Evolutionary conservation across 768 basidiomycete species (phyloP).

Genomic region (Antrodiella citrinella): DNA sequence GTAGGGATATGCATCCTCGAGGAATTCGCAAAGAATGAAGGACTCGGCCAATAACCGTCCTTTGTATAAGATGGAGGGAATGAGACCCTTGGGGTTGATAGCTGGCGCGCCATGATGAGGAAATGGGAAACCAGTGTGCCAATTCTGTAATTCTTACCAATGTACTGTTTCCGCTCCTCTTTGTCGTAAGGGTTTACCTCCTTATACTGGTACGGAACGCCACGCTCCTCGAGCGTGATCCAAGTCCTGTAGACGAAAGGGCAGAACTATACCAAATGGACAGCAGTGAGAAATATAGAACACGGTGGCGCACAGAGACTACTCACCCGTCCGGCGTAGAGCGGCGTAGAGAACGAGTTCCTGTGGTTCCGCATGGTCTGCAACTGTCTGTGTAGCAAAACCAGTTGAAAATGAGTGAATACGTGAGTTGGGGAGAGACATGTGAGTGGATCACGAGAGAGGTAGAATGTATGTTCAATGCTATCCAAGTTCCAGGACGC

Average conservation of each 20-base stretch:
- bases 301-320: background rate
- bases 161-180: conserved; percentile 39
- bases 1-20: conserved; percentile 47
- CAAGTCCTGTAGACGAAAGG: conserved; percentile 50
- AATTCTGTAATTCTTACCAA: conserved; percentile 30
- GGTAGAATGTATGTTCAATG: too few relatives aligned
- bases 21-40: conserved; percentile 48
- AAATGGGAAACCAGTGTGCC: too few relatives aligned
- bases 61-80: conserved; percentile 42
- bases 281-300: background rate
- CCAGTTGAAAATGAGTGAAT: conserved; percentile 50
- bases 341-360: conserved; percentile 49
- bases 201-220: conserved; percentile 53
- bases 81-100: conserved; percentile 59
- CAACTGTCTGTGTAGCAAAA: conserved; percentile 38
- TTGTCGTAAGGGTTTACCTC: conserved; percentile 63
- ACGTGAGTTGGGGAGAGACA: conserved; percentile 7
- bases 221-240: conserved; percentile 56
- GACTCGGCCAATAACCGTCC: conserved; percentile 50
- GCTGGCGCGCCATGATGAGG: conserved; percentile 17
- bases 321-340: conserved; percentile 49
- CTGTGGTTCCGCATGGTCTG: conserved; percentile 37
- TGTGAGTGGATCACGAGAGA: too few relatives aligned
- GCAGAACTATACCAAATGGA: conserved; percentile 30
- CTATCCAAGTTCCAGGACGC: too few relatives aligned